Base-by-base conservation (phyloP, 2,329 filamentous ascomycete species). In the Stemphylium beticola region DNA sequence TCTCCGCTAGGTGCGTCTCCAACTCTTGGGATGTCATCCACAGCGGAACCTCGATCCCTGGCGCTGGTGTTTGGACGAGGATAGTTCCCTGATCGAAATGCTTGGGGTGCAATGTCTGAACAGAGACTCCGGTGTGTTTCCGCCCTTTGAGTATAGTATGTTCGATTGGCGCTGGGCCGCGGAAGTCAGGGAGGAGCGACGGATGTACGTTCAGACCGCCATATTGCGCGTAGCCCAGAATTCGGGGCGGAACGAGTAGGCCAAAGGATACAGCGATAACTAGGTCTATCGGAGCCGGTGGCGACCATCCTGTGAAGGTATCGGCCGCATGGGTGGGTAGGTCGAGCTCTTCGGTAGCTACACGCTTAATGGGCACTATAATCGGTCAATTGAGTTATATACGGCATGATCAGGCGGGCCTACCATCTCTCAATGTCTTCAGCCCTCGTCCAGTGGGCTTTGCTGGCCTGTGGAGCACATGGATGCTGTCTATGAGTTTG, bases 211-310 rank as follows among this genome's bases (percentile, higher is more conserved):
- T 99, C 3, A 99, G 78, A 0, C 95, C 95, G 38, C 93, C 93
- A 76, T 96, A 96, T 65, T 84, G 85, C 20, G 90, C 85, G 1
- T 78, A 78, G 18, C 79, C 78, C 18, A 99, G 80, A 14, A 98
- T 85, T 4, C 91, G 83, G 0, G 83, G 82, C 0, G 95, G 95
- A 1, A 99, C 87, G 57, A 97, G 89, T 7, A 96, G 83, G 3
- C 95, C 95, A 76, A 98, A 99, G 0, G 95, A 98, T 4, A 98
- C 95, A 42, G 93, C 93, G 40, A 98, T 81, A 63, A 99, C 84
- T 54, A 99, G 80, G 73, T 97, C 92, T 52, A 66, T 58, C 12
- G 64, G 42, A n/a, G 40, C 32, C 1, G 70, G 67, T 1, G 71
- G 71, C 1, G 85, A 80, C 93, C 93, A 98, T 33, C 84, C 84